phyloP scores from a whole-genome alignment of 768 basidiomycete genomes.

The Lenzites betulinus region DNA sequence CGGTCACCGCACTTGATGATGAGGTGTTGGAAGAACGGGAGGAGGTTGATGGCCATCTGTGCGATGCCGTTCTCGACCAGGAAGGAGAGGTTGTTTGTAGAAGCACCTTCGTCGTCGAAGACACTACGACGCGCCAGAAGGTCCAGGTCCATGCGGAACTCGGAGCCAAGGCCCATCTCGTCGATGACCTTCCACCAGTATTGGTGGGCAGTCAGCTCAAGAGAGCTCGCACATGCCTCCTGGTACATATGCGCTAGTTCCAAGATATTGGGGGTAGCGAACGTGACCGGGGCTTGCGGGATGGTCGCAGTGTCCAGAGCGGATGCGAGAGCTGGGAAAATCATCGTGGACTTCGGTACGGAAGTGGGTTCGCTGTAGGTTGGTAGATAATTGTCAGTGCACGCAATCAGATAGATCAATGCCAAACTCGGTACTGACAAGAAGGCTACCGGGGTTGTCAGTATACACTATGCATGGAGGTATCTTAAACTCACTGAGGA shows the following conservation, averaged over 20 bases:
- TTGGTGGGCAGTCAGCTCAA: slow-evolving; percentile 52
- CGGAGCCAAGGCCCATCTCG: slow-evolving; percentile 61
- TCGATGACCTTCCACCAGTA: slow-evolving; percentile 71
- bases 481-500: neutral
- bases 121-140: slow-evolving; percentile 53
- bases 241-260: slow-evolving; percentile 70
- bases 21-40: slow-evolving; percentile 84
- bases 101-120: slow-evolving; percentile 38
- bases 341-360: slow-evolving; percentile 69
- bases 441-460: slow-evolving; percentile 52
- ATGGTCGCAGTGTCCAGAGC: slow-evolving; percentile 33
- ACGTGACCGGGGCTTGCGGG: slow-evolving; percentile 55
- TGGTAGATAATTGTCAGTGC: neutral
- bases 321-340: slow-evolving; percentile 63
- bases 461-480: slow-evolving; percentile 1
- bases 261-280: slow-evolving; percentile 81
- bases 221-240: slow-evolving; percentile 45
- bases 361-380: slow-evolving; percentile 88
- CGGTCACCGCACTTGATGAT: slow-evolving; percentile 82
- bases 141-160: slow-evolving; percentile 68
- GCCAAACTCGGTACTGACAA: slow-evolving; percentile 53
- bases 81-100: slow-evolving; percentile 53
- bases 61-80: slow-evolving; percentile 69
- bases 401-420: too few relatives aligned
- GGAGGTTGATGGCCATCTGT: slow-evolving; percentile 78